Percentiles rank a stretch among this genome's conserved stretches.
These are phyloP conservation scores for Xylaria telfairii DNA, from an alignment of 495 filamentous ascomycete species.

Conservation along the genomic window DNA sequence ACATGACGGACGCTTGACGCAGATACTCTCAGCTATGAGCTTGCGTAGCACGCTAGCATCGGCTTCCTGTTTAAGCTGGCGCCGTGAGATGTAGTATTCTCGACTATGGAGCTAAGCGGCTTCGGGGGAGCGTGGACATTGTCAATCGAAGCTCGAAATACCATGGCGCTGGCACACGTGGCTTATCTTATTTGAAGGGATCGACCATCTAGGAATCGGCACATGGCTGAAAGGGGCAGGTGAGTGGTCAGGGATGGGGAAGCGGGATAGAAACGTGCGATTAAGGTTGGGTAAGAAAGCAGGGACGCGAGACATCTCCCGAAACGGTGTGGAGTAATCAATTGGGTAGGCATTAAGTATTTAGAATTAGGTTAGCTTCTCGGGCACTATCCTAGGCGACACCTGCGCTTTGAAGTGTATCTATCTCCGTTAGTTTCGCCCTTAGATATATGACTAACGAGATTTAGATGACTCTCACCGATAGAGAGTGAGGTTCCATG, in stretches of 20 bases:
- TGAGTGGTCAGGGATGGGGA: neutral
- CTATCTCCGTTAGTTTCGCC: neutral
- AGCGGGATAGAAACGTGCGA: constrained; percentile 13
- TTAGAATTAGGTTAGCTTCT: neutral
- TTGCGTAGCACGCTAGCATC: neutral
- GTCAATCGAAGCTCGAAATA: constrained; percentile 6
- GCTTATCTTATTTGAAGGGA: constrained; percentile 16
- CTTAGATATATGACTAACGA: neutral
- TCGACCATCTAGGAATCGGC: neutral
- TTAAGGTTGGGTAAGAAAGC: constrained; percentile 12
- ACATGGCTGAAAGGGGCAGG: constrained; percentile 18
- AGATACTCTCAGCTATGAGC: neutral
- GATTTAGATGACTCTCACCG: neutral
- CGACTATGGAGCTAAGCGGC: neutral
- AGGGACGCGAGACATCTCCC: neutral
- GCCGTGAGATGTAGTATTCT: constrained; percentile 16
- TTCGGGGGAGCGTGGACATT: neutral
- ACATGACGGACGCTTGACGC: neutral
- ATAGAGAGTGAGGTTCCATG: neutral
- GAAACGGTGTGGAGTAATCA: neutral
- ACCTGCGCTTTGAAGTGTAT: neutral
- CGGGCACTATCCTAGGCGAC: neutral
- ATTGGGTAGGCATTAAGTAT: neutral
- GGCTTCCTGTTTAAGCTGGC: constrained; percentile 14
- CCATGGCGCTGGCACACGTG: constrained; percentile 19